phyloP scores from a whole-genome alignment of 495 filamentous ascomycete species.

The Daldinia loculata region DNA sequence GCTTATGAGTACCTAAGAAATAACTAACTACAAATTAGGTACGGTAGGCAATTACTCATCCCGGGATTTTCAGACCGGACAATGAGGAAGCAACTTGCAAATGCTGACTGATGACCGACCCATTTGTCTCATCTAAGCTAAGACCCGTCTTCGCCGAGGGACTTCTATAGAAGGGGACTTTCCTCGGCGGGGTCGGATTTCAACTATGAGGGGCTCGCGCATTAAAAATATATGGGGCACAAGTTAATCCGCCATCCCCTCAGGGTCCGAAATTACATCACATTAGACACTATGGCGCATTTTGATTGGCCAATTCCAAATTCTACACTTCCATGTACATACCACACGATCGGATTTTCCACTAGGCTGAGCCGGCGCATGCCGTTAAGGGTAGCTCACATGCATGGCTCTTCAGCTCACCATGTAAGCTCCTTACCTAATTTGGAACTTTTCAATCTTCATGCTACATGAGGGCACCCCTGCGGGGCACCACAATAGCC shows the following conservation, averaged over 20 bases:
- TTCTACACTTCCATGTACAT: background rate
- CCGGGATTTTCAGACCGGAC: background rate
- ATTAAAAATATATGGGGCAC: background rate
- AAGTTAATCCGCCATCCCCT: constrained; percentile 3
- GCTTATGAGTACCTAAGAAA: background rate
- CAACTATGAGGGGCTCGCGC: constrained; percentile 15
- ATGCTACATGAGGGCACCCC: no score
- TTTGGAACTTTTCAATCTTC: constrained; percentile 23
- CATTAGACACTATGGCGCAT: background rate
- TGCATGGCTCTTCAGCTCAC: background rate
- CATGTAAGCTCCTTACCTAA: constrained; percentile 4
- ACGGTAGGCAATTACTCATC: constrained; percentile 27
- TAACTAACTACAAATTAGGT: background rate
- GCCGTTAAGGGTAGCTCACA: constrained; percentile 3
- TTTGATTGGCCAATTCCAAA: constrained; percentile 26
- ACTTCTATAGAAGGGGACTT: constrained; percentile 7
- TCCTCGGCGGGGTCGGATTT: constrained; percentile 34
- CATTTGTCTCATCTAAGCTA: constrained; percentile 1
- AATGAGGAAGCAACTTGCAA: constrained; percentile 28
- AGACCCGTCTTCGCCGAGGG: constrained; percentile 18
- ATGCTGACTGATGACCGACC: constrained; percentile 38
- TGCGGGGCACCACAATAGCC: no score
- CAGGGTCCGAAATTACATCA: constrained; percentile 29
- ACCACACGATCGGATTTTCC: background rate
- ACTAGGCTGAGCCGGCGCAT: constrained; percentile 15